Evolutionary conservation across 2,329 filamentous ascomycete species (phyloP).

Genomic region (Hymenoscyphus linearis): DNA sequence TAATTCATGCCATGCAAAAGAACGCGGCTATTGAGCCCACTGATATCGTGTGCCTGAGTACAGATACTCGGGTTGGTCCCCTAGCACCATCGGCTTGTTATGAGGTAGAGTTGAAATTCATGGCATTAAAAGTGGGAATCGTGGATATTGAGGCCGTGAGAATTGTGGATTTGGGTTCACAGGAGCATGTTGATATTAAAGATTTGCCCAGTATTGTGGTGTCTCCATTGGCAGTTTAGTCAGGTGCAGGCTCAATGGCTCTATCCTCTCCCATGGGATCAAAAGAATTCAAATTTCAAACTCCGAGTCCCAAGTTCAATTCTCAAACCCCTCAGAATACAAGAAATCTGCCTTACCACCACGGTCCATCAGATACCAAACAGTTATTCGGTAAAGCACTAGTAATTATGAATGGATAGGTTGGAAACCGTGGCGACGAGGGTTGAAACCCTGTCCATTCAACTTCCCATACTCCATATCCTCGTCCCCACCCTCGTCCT

Average conservation of each 20-base stretch:
- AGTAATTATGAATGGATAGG: not conserved
- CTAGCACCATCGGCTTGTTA: conserved; percentile 69
- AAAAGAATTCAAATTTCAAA: not conserved
- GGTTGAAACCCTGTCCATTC: not conserved
- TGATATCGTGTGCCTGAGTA: conserved; percentile 69
- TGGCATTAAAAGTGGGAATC: conserved; percentile 61
- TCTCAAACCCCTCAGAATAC: not conserved
- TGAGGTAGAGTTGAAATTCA: conserved; percentile 65
- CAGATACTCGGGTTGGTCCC: conserved; percentile 68
- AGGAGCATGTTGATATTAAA: conserved; percentile 72
- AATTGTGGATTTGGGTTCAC: conserved; percentile 66
- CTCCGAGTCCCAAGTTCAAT: not conserved
- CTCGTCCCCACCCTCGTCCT: not conserved
- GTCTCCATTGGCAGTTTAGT: conserved; percentile 11
- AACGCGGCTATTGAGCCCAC: conserved; percentile 57
- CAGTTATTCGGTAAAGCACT: not conserved
- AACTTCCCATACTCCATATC: not conserved
- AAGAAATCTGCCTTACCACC: not conserved
- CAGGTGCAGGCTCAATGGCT: not conserved
- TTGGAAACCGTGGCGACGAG: not conserved
- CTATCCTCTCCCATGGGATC: not conserved
- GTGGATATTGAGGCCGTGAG: conserved; percentile 67
- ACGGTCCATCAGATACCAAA: not conserved
- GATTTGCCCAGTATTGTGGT: conserved; percentile 68
- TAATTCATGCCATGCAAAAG: conserved; percentile 66